Base-by-base conservation (phyloP, 345 rosid species). In the Dipteronia sinensis region DNA sequence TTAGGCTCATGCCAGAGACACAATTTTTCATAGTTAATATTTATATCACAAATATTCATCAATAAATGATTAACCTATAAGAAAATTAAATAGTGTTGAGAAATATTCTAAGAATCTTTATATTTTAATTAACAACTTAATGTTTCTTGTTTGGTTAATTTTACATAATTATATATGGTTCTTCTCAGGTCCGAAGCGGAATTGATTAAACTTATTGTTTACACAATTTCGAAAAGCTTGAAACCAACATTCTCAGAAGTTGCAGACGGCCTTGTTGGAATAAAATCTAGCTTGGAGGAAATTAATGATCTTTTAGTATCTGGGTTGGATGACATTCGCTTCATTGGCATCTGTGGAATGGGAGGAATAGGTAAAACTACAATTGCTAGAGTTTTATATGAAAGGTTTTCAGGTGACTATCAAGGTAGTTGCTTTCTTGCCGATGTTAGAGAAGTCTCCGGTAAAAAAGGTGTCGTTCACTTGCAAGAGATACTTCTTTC, bases 331-430 rank as follows among this genome's bases (percentile, higher is more conserved):
- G 78, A 11, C 0, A 53, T 67, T 67, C 77, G 75, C 4, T 9
- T 83, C n/a, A 25, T 84, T 1, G 85, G 85, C 1, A 77, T 86
- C 62, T 72, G 80, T 38, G 85, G 83, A 25, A 83, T 81, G 88
- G 86, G 85, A 38, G 88, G 88, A 47, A 81, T 86, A 31, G 86
- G 88, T 13, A 86, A 86, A 75, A 77, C 86, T 0, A 81, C 86
- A 0, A 83, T 86, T 29, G 78, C 86, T 4, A 83, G 40, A 42
- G 42, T 46, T 23, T 65, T 71, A 0, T 83, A 79, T 16, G 77
- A 78, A 31, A 53, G 77, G 77, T 25, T 89, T 7, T 34, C 47
- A 0, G 1, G 0, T 46, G 11, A 31, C 23, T 89, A 81, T 49
- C 49, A 78, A 65, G 69, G 51, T 0, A 66, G 83, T 7, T 70